phyloP scores from a whole-genome alignment of 495 filamentous ascomycete genomes.

The Neurospora hispaniola region DNA sequence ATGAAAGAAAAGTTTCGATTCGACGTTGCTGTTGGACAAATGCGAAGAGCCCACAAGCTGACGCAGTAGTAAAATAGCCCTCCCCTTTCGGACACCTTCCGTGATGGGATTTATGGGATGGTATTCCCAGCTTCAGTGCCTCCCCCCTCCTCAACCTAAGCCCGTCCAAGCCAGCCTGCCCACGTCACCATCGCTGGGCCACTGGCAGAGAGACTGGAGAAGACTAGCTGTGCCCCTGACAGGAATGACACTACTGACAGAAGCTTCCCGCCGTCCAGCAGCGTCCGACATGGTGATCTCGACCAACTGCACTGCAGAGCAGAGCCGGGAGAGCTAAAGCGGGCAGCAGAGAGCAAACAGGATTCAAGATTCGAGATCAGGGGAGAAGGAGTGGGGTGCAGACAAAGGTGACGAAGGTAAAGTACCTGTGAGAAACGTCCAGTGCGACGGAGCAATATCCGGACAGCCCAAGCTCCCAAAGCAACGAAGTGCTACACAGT shows the following conservation, averaged over 20 bases:
- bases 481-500: not conserved
- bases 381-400: not conserved
- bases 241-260: not conserved
- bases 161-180: not conserved
- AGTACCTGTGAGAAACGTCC: not conserved
- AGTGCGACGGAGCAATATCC: not conserved
- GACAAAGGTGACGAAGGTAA: not conserved
- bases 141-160: not conserved
- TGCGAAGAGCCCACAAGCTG: not conserved
- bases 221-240: not conserved
- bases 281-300: not conserved
- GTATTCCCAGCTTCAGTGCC: not conserved
- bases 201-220: not conserved
- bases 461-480: not conserved
- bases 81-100: not conserved
- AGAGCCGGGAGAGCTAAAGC: not conserved
- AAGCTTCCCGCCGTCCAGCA: not conserved
- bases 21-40: not conserved
- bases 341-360: not conserved
- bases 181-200: not conserved
- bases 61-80: not conserved
- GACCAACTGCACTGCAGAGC: not conserved
- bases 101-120: not conserved
- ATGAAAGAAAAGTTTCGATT: not conserved
- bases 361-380: not conserved